These are phyloP conservation scores for Cryptosporidium sp. DNA, from an alignment of 169 alveolate genomes.

Conservation along the genomic window DNA sequence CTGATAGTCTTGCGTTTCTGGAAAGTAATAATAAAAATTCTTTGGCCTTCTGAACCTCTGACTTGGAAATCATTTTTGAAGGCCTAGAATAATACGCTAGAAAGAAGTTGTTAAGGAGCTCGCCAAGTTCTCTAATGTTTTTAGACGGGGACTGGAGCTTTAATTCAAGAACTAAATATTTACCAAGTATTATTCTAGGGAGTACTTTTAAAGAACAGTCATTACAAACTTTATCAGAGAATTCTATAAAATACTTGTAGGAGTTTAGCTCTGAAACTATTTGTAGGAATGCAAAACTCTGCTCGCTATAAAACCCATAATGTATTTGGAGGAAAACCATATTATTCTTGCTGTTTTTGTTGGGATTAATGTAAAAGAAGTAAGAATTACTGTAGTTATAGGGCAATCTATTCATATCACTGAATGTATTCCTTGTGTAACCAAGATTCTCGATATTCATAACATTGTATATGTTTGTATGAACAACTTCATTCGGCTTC, in stretches of 20 bases:
- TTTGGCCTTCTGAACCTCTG: conserved; percentile 35
- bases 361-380: conserved; percentile 10
- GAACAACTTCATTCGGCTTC: not conserved
- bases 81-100: conserved; percentile 49
- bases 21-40: conserved; percentile 15
- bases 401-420: conserved; percentile 31
- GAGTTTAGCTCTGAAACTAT: conserved; percentile 45
- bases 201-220: conserved; percentile 50
- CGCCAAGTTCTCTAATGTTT: conserved; percentile 26
- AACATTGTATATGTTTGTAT: not conserved
- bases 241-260: conserved; percentile 25
- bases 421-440: conserved; percentile 16
- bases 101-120: conserved; percentile 28
- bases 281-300: conserved; percentile 31
- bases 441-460: conserved; percentile 29
- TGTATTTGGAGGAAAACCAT: conserved; percentile 41
- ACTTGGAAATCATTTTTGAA: conserved; percentile 31
- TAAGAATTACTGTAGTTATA: conserved; percentile 52
- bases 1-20: not conserved
- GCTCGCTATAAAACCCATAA: conserved; percentile 39
- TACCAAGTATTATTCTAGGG: conserved; percentile 41
- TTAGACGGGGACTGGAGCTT: conserved; percentile 33
- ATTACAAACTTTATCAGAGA: conserved; percentile 6
- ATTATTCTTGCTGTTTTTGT: conserved; percentile 5
- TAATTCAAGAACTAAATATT: conserved; percentile 43